Evolutionary conservation across 2,329 filamentous ascomycete genomes (phyloP).

Genomic region (Pseudocercospora macadamiae): DNA sequence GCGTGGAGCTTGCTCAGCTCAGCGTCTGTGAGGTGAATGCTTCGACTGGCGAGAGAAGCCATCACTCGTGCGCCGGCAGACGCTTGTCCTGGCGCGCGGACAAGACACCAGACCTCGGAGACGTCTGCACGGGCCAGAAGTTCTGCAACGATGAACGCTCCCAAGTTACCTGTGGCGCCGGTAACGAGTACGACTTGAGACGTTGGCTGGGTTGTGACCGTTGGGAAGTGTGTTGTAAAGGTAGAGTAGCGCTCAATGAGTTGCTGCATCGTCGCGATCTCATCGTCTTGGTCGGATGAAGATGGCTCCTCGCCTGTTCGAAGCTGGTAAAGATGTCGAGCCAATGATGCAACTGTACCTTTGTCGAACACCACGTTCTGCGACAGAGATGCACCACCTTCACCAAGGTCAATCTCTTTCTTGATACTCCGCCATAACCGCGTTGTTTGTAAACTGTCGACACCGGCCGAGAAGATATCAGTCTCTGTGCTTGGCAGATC

Average conservation of each 20-base stretch:
- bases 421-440: constrained; percentile 33
- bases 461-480: constrained; percentile 40
- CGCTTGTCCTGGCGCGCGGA: constrained; percentile 49
- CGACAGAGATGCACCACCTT: constrained; percentile 30
- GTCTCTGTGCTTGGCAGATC: constrained; percentile 29
- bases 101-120: constrained; percentile 54
- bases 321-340: constrained; percentile 50
- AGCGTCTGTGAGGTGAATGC: constrained; percentile 36
- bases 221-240: constrained; percentile 38
- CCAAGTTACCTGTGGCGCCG: constrained; percentile 67
- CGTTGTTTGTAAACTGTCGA: constrained; percentile 40
- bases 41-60: constrained; percentile 40
- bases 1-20: constrained; percentile 21
- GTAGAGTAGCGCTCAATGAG: constrained; percentile 51
- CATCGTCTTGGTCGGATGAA: constrained; percentile 36
- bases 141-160: constrained; percentile 58
- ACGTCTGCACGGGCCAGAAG: constrained; percentile 37
- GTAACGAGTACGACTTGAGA: constrained; percentile 53
- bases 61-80: constrained; percentile 41
- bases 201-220: constrained; percentile 7
- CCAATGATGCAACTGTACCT: constrained; percentile 51
- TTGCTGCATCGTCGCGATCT: constrained; percentile 49
- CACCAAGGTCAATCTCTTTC: constrained; percentile 22
- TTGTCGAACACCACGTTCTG: constrained; percentile 65
- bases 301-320: constrained; percentile 40